These are phyloP conservation scores for Aspergillaceae sp. DNA, from an alignment of 2,329 filamentous ascomycete species.

Conservation along the genomic window DNA sequence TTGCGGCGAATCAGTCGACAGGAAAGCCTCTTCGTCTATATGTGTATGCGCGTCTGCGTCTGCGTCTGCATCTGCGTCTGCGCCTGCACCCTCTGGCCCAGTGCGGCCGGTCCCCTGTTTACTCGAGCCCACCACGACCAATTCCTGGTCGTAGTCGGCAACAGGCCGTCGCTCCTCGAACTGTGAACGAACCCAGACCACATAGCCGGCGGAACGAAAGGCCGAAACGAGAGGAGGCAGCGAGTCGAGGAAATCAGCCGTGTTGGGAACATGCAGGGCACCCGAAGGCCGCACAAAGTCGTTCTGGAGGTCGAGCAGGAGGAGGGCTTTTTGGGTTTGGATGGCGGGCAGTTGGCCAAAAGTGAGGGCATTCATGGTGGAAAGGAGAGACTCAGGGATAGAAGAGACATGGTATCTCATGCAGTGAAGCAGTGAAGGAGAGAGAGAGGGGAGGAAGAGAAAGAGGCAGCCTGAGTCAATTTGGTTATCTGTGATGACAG, in stretches of 20 bases:
- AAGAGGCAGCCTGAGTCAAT: too few relatives aligned
- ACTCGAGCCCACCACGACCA: slow-evolving; percentile 34
- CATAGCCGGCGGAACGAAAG: slow-evolving; percentile 63
- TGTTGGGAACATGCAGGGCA: slow-evolving; percentile 56
- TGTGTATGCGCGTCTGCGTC: too few relatives aligned
- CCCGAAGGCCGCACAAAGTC: slow-evolving; percentile 69
- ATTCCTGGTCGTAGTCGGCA: slow-evolving; percentile 43
- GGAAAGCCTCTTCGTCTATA: slow-evolving; percentile 35
- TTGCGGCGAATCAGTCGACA: slow-evolving; percentile 23
- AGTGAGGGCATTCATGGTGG: slow-evolving; percentile 23
- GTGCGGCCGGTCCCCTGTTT: neutral
- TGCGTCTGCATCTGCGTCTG: too few relatives aligned
- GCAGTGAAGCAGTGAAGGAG: too few relatives aligned
- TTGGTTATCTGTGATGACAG: too few relatives aligned
- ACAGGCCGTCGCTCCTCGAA: slow-evolving; percentile 56
- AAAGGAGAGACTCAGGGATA: neutral
- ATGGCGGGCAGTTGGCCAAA: slow-evolving; percentile 38
- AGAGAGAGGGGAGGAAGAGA: too few relatives aligned
- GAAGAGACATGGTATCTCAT: too few relatives aligned
- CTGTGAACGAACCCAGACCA: slow-evolving; percentile 78
- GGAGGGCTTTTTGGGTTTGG: slow-evolving; percentile 58
- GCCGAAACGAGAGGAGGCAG: slow-evolving; percentile 58
- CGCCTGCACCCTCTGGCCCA: too few relatives aligned
- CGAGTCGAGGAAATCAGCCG: slow-evolving; percentile 57
- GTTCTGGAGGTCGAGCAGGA: slow-evolving; percentile 82